Base-by-base conservation (phyloP, 2,329 filamentous ascomycete genomes). In the Colletotrichum echinochloae region DNA sequence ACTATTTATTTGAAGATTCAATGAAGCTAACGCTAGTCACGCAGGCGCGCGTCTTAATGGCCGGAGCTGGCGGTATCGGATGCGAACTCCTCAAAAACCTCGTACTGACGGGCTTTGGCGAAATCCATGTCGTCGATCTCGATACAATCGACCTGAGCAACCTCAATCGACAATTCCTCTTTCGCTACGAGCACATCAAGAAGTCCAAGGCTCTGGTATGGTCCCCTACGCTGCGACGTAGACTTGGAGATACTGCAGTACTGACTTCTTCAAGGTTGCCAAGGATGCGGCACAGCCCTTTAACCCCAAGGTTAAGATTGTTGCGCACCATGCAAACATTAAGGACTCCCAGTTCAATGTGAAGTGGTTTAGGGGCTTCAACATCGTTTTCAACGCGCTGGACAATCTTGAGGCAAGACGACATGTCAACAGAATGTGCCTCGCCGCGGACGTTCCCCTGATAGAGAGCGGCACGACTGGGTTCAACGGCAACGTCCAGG, bases 101-200 rank as follows among this genome's bases (percentile, higher is more conserved):
- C 67, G 94, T 95, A 54, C 90, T 97, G 59, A 92, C 91, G 52
- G 95, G 95, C 74, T 99, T 97, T 76, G 94, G 94, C 74, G 93
- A 97, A 82, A 91, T 98, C 60, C 93, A 97, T 81, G 91, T 98
- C 55, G 94, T 99, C 75, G 96, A 99, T 81, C 92, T 99, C 71
- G 96, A 99, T 81, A 99, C 96, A 1, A 98, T 99, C 83, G 96
- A 99, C 79, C 87, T 99, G 28, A 97, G 94, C 83, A 99, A 99
- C 79, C 88, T 99, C 60, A 99, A 99, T 77, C 93, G 96, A 65
- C 96, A 99, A 81, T 99, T 99, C 77, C 90, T 99, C 57, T 99
- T 99, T 81, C 90, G 95, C 72, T 92, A 95, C 77, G 95, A 98
- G 79, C 96, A 99, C 78, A 98, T 99, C 82, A 98, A 98, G 82